Conservation (phyloP, 2,329 filamentous ascomycete genomes). For the Monosporascus sp. region DNA sequence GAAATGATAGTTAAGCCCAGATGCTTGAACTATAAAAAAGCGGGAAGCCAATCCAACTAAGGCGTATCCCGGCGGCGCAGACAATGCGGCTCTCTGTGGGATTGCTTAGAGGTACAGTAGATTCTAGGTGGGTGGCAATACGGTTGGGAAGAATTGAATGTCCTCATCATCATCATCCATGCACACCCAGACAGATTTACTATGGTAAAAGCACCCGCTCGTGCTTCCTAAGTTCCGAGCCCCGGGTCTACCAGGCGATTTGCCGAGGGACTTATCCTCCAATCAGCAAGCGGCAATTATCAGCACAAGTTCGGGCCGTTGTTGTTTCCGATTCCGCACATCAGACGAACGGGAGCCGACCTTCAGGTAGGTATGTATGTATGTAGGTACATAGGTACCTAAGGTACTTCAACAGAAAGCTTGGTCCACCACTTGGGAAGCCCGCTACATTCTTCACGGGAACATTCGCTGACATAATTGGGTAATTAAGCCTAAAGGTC, state of each 20-base stretch:
- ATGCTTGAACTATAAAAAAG: neutral
- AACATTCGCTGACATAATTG: too few species aligned
- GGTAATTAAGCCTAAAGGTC: too few species aligned
- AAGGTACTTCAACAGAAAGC: neutral
- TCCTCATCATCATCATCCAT: slow-evolving; percentile 24
- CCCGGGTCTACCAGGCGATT: slow-evolving; percentile 7
- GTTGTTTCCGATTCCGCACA: neutral
- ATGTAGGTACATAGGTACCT: too few species aligned
- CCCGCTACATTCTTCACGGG: too few species aligned
- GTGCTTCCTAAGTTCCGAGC: slow-evolving; percentile 13
- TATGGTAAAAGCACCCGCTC: slow-evolving; percentile 26
- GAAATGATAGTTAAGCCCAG: neutral
- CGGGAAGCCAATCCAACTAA: slow-evolving; percentile 6
- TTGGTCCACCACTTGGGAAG: too few species aligned
- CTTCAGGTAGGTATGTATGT: neutral
- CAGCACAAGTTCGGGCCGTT: neutral
- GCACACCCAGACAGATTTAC: slow-evolving; percentile 7
- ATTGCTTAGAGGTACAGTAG: too few species aligned
- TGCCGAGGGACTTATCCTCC: neutral
- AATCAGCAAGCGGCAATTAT: neutral
- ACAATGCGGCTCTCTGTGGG: neutral
- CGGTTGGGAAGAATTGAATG: slow-evolving; percentile 8
- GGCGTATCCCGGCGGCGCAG: slow-evolving; percentile 3
- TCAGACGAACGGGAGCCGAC: neutral
- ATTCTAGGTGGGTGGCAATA: slow-evolving; percentile 15